Conservation (phyloP, 495 filamentous ascomycete species). For the Daldinia concentrica region DNA sequence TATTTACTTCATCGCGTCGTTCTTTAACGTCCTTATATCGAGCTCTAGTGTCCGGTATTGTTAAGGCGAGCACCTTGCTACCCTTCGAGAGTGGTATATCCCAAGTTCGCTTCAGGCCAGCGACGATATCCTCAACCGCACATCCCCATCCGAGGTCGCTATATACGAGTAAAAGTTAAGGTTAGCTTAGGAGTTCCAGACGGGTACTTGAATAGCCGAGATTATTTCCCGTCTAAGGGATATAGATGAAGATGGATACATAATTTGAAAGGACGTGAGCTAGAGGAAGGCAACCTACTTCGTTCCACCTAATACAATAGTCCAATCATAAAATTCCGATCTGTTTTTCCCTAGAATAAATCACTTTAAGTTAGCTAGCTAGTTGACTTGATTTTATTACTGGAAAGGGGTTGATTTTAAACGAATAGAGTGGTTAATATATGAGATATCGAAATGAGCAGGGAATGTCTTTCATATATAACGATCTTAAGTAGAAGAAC, state of each 20-base stretch:
- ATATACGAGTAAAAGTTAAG: neutral
- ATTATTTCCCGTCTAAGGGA: neutral
- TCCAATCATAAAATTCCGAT: conserved; percentile 52
- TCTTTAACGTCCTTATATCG: conserved; percentile 44
- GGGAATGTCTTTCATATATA: neutral
- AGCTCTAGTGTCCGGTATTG: conserved; percentile 60
- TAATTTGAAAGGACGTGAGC: neutral
- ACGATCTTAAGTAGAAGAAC: conserved; percentile 18
- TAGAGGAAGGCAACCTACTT: conserved; percentile 53
- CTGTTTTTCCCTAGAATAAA: conserved; percentile 21
- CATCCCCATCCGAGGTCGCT: conserved; percentile 57
- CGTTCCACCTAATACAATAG: conserved; percentile 65
- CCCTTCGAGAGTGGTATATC: conserved; percentile 55
- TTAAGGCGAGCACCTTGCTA: conserved; percentile 66
- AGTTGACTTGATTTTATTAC: neutral
- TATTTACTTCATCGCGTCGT: conserved; percentile 60
- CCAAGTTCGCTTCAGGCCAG: conserved; percentile 57
- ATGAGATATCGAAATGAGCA: neutral
- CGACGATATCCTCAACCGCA: conserved; percentile 49
- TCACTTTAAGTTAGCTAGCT: conserved; percentile 5
- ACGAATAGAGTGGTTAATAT: neutral
- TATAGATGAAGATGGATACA: neutral
- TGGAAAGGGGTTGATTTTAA: neutral
- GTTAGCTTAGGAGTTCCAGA: neutral
- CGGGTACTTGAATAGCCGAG: neutral